These are phyloP conservation scores for Mycena vitilis DNA, from an alignment of 768 basidiomycete genomes.

Conservation along the genomic window DNA sequence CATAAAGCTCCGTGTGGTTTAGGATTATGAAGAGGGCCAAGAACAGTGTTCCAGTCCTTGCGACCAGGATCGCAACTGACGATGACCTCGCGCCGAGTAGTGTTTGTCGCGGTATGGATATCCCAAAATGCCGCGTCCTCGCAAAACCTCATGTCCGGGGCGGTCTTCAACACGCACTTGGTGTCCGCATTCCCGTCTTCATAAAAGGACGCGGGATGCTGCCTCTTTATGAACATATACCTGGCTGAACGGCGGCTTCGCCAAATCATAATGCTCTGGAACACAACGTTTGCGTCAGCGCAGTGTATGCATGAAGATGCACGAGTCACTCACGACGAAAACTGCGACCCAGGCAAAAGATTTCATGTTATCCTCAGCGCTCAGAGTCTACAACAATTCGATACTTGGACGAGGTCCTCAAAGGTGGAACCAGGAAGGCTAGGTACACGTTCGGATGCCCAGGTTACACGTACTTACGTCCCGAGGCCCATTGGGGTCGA, in stretches of 20 bases:
- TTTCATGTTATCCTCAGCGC: not conserved
- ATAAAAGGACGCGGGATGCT: slow-evolving; percentile 64
- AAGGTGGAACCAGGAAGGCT: too few species aligned
- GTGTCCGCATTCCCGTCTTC: slow-evolving; percentile 58
- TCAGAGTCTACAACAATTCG: too few species aligned
- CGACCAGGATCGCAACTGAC: slow-evolving; percentile 67
- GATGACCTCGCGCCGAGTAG: slow-evolving; percentile 58
- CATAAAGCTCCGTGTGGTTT: slow-evolving; percentile 71
- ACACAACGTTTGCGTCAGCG: too few species aligned
- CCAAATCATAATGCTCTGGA: slow-evolving; percentile 58
- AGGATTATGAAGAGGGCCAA: slow-evolving; percentile 76
- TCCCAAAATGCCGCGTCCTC: slow-evolving; percentile 80
- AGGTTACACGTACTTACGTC: too few species aligned
- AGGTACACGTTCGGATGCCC: too few species aligned
- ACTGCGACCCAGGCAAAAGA: not conserved
- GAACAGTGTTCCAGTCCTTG: slow-evolving; percentile 79
- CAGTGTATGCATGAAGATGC: too few species aligned
- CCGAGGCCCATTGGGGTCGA: too few species aligned
- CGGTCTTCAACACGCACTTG: slow-evolving; percentile 53
- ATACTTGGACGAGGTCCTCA: too few species aligned
- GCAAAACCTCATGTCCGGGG: slow-evolving; percentile 61
- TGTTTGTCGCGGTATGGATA: slow-evolving; percentile 50
- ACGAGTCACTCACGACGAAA: slow-evolving; percentile 1
- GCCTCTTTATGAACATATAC: slow-evolving; percentile 56
- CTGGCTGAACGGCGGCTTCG: slow-evolving; percentile 57